A percentile compares a stretch with the other conserved stretches of the same genome.
phyloP scores from a whole-genome alignment of 169 alveolate species.

The Ichthyophthirius multifiliis region DNA sequence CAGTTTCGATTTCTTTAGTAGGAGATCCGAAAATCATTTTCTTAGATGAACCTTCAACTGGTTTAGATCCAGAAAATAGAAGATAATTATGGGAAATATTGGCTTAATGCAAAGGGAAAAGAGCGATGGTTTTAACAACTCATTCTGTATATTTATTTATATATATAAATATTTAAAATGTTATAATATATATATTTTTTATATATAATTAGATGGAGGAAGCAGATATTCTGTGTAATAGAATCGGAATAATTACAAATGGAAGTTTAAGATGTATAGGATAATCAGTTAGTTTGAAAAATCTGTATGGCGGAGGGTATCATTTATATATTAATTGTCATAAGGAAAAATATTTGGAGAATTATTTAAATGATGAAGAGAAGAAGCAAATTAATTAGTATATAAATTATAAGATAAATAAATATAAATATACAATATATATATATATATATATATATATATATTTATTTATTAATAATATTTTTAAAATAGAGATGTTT shows the following conservation, averaged over 20 bases:
- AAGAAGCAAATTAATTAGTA: background rate
- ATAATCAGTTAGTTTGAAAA: constrained; percentile 70
- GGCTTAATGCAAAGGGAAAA: constrained; percentile 69
- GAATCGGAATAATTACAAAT: constrained; percentile 84
- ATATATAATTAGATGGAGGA: constrained; percentile 84
- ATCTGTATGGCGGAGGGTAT: constrained; percentile 87
- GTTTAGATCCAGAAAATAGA: constrained; percentile 91
- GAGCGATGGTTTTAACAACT: constrained; percentile 90
- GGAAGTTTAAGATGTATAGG: constrained; percentile 86
- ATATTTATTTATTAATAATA: background rate
- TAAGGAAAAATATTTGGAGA: constrained; percentile 31
- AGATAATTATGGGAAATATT: constrained; percentile 89
- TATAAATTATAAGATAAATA: background rate
- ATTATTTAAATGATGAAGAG: background rate
- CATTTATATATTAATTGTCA: constrained; percentile 73
- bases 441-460: background rate
- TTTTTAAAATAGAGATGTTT: constrained; percentile 25
- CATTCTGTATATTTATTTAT: constrained; percentile 60
- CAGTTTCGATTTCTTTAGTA: constrained; percentile 84
- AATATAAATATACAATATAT: background rate
- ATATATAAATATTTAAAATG: background rate
- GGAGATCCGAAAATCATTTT: constrained; percentile 88
- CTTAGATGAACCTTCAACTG: constrained; percentile 93
- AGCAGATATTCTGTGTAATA: constrained; percentile 89
- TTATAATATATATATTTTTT: too few relatives aligned